Conservation (phyloP, 2,329 filamentous ascomycete genomes). For the Fusarium buharicum region DNA sequence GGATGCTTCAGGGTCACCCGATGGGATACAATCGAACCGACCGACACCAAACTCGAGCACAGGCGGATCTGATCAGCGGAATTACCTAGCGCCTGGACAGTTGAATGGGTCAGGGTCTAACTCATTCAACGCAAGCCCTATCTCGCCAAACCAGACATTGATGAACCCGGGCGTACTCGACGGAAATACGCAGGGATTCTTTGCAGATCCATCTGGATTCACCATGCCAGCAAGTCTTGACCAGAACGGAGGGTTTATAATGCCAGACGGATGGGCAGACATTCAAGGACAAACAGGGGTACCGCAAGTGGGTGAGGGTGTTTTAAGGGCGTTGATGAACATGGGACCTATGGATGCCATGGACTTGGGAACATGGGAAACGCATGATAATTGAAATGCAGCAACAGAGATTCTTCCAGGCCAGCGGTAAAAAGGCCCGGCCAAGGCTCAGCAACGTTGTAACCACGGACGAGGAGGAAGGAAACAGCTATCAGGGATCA, state of each 20-base stretch:
- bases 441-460: constrained; percentile 2
- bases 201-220: constrained; percentile 54
- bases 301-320: constrained; percentile 66
- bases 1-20: constrained; percentile 61
- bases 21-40: constrained; percentile 62
- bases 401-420: constrained; percentile 12
- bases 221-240: constrained; percentile 43
- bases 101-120: constrained; percentile 53
- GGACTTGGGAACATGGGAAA: constrained; percentile 63
- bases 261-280: constrained; percentile 59
- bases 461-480: constrained; percentile 16
- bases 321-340: constrained; percentile 67
- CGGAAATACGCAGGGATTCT: constrained; percentile 53
- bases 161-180: constrained; percentile 53
- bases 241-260: constrained; percentile 52
- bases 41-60: constrained; percentile 69
- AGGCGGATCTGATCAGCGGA: constrained; percentile 46
- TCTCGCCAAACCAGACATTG: constrained; percentile 56
- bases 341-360: constrained; percentile 70
- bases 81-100: constrained; percentile 45
- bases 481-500: constrained; percentile 8
- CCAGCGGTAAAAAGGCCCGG: neutral
- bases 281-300: constrained; percentile 58
- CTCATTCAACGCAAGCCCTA: constrained; percentile 65
- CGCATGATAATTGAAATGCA: constrained; percentile 44